Evolutionary conservation across 75 land plant species (phyloP).

Genomic region (Gnetum montanum): DNA sequence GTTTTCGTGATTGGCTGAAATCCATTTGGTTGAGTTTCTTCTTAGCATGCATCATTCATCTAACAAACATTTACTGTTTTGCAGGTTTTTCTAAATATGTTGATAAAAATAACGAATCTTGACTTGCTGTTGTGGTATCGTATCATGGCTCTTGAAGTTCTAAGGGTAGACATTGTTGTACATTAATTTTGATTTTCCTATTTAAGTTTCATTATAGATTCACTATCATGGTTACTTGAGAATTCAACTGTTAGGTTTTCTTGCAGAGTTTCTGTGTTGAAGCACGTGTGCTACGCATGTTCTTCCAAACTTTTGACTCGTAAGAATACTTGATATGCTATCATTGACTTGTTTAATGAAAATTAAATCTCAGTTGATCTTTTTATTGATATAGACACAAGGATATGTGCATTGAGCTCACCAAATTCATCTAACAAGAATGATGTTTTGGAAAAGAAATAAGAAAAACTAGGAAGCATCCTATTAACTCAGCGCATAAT

Average conservation of each 20-base stretch:
- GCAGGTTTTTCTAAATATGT: constrained; percentile 89
- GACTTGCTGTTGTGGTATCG: constrained; percentile 96
- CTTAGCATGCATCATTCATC: too few species aligned
- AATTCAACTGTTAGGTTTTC: neutral
- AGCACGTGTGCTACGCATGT: constrained; percentile 77
- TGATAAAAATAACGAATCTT: constrained; percentile 66
- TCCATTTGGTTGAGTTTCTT: too few species aligned
- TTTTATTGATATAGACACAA: too few species aligned
- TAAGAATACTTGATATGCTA: constrained; percentile 19
- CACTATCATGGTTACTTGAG: neutral
- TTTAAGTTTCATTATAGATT: neutral
- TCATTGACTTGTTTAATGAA: neutral
- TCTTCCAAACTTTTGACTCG: constrained; percentile 97
- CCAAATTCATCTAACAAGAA: too few species aligned
- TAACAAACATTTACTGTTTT: too few species aligned
- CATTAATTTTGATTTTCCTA: neutral
- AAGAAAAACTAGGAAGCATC: too few species aligned
- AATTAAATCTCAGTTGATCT: too few species aligned
- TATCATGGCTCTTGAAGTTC: constrained; percentile 92
- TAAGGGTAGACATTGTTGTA: constrained; percentile 66
- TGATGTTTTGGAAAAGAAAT: too few species aligned
- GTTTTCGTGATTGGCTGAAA: too few species aligned
- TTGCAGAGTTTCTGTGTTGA: constrained; percentile 96
- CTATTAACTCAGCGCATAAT: too few species aligned
- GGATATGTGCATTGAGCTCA: too few species aligned